phyloP scores from a whole-genome alignment of 768 basidiomycete species.

The Amanita fuliginea region DNA sequence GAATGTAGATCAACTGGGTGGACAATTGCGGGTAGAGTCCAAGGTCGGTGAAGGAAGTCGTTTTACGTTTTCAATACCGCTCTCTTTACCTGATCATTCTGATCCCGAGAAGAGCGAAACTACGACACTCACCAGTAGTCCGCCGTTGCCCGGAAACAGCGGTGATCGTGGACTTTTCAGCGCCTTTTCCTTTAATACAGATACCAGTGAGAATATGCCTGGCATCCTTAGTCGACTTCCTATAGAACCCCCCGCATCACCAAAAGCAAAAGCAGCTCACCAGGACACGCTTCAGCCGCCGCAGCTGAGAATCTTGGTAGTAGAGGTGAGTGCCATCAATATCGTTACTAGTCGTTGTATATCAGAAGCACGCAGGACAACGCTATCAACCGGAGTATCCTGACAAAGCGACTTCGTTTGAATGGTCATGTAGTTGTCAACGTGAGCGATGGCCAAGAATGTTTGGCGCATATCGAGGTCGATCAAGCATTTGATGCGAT shows the following conservation, averaged over 20 bases:
- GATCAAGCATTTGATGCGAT: conserved; percentile 61
- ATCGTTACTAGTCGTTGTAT: neutral
- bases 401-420: conserved; percentile 54
- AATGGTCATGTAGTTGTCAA: conserved; percentile 58
- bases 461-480: conserved; percentile 42
- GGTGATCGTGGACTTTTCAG: neutral
- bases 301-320: conserved; percentile 43
- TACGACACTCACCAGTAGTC: conserved; percentile 6
- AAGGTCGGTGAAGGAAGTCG: conserved; percentile 52
- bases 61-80: conserved; percentile 65
- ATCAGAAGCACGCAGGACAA: conserved; percentile 41
- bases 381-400: conserved; percentile 59
- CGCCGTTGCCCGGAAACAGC: conserved; percentile 9
- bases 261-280: neutral
- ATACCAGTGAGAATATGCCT: neutral
- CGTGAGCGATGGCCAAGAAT: conserved; percentile 69
- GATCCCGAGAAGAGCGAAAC: conserved; percentile 1
- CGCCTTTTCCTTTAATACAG: neutral
- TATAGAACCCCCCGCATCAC: neutral
- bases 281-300: neutral
- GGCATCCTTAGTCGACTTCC: neutral
- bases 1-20: conserved; percentile 69
- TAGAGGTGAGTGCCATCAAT: conserved; percentile 38
- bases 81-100: conserved; percentile 27
- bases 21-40: conserved; percentile 72